A percentile compares a stretch with the other conserved stretches of the same genome.
phyloP scores from a whole-genome alignment of 352 stramenopile genomes.

The Elongisporangium undulatum region DNA sequence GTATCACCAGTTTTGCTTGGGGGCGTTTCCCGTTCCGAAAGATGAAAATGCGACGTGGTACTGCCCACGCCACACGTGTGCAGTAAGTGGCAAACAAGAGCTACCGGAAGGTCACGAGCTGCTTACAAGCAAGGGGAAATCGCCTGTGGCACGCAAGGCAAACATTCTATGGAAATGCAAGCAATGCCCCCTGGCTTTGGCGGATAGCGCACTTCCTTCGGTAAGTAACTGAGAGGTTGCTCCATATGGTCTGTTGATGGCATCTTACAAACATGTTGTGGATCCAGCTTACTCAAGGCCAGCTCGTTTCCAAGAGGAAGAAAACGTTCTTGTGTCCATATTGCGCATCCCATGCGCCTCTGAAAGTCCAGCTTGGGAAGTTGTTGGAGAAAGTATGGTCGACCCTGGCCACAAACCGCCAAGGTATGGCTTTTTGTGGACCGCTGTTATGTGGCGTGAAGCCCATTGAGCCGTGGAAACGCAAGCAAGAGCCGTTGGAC shows the following conservation, averaged over 20 bases:
- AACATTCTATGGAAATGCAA: slow-evolving; percentile 79
- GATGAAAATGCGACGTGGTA: slow-evolving; percentile 80
- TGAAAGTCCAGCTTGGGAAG: slow-evolving; percentile 72
- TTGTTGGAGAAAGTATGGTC: slow-evolving; percentile 83
- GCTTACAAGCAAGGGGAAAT: slow-evolving; percentile 26
- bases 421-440: slow-evolving; percentile 78
- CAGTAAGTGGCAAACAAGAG: slow-evolving; percentile 56
- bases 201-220: slow-evolving; percentile 48
- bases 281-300: slow-evolving; percentile 48
- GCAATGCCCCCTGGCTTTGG: slow-evolving; percentile 63
- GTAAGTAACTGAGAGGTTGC: slow-evolving; percentile 17
- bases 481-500: slow-evolving; percentile 29
- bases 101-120: slow-evolving; percentile 33
- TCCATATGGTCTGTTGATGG: slow-evolving; percentile 1
- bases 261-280: slow-evolving; percentile 1
- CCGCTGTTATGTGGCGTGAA: slow-evolving; percentile 59
- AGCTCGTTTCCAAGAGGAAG: slow-evolving; percentile 63
- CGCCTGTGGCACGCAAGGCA: slow-evolving; percentile 43
- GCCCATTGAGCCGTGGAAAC: not conserved
- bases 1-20: slow-evolving; percentile 85
- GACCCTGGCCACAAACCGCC: slow-evolving; percentile 78
- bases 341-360: slow-evolving; percentile 49
- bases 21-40: slow-evolving; percentile 71
- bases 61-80: slow-evolving; percentile 77
- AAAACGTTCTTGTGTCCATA: slow-evolving; percentile 66